These are phyloP conservation scores for Fusarium pseudocircinatum DNA, from an alignment of 2,329 filamentous ascomycete species.

Conservation along the genomic window DNA sequence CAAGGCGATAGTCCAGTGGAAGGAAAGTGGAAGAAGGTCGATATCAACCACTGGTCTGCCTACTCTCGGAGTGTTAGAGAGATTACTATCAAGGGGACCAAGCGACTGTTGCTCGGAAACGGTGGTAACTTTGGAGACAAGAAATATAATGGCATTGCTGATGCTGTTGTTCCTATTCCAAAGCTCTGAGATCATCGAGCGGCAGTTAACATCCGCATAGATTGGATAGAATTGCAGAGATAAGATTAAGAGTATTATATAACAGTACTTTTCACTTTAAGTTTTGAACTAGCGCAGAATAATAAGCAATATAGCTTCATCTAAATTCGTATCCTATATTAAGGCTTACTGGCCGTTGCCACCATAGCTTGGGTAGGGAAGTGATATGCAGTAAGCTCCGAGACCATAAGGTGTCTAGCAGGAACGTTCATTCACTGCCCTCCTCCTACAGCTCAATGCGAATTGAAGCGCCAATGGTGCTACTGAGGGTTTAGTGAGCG, in stretches of 20 bases:
- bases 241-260: not conserved
- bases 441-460: accelerated
- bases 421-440: not conserved
- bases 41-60: not conserved
- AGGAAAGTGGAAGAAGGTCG: not conserved
- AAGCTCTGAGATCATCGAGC: not conserved
- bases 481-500: not conserved
- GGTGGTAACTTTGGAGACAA: not conserved
- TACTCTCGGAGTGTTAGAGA: not conserved
- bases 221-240: not conserved
- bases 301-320: not conserved
- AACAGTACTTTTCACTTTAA: not conserved
- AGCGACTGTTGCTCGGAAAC: not conserved
- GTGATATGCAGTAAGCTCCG: not conserved
- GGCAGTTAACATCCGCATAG: not conserved
- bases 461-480: not conserved
- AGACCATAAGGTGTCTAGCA: not conserved
- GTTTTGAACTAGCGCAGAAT: not conserved
- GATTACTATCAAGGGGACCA: not conserved
- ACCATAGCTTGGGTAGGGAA: not conserved
- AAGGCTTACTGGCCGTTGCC: not conserved
- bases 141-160: not conserved
- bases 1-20: not conserved
- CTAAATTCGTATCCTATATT: not conserved
- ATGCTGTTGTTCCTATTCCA: not conserved